Base-by-base conservation (phyloP, 768 basidiomycete species). In the Daedaleopsis sinensis region DNA sequence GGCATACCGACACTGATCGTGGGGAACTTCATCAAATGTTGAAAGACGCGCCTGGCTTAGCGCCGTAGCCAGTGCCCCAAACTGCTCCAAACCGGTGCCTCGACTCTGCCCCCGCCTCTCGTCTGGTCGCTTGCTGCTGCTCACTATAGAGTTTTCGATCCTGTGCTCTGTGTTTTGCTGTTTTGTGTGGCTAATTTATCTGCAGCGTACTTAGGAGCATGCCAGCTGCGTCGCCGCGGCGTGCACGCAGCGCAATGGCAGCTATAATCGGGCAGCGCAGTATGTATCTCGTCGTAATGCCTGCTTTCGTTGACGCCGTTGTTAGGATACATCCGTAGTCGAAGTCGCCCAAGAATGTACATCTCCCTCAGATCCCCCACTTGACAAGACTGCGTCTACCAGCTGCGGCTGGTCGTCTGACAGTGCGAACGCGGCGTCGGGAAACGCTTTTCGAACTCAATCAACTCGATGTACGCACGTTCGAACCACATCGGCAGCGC, bases 1-100 rank as follows among this genome's bases (percentile, higher is more conserved):
- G 91, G 91, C 0, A 93, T 94, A 64, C 93, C 92, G 36, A 93
- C 87, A 52, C 89, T 93, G 87, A 93, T 94, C 67, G 91, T 94
- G 19, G 93, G 93, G 16, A 94, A 94, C 71, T 93, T 93, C 66
- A 91, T 94, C 68, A 85, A 82, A 70, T 91, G 72, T 49, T 49
- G 27, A 32, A 8, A 27, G 12, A 24, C 10, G 21, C n/a, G 10
- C n/a, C 21, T 18, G 10, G 18, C 3, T 2, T 13, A 42, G 39
- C 39, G 27, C 27, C 27, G 7, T 32, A 7, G 27, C 27, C 27
- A 32, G 27, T 32, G 27, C 27, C 27, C 7, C n/a, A n/a, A n/a
- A n/a, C n/a, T n/a, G n/a, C n/a, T n/a, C n/a, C n/a, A n/a, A n/a
- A n/a, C n/a, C n/a, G n/a, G n/a, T n/a, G n/a, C 27, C 7, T 32